A percentile compares a stretch with the other conserved stretches of the same genome.
Conservation (phyloP, 768 basidiomycete species). For the Gyrodon lividus region DNA sequence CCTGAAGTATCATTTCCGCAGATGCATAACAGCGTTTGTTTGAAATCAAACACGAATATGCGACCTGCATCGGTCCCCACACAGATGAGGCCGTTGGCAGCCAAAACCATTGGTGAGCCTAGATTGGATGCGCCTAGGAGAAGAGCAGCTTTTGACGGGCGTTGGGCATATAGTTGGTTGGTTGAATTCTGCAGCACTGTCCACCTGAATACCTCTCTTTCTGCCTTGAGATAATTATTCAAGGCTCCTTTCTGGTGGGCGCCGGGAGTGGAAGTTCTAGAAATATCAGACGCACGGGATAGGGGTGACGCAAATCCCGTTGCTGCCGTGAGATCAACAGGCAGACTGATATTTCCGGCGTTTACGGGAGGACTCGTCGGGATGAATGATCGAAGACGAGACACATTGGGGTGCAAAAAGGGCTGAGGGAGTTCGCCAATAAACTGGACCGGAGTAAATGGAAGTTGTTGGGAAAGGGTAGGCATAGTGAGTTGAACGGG, state of each 20-base stretch:
- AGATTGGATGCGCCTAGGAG: slow-evolving; percentile 56
- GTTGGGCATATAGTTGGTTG: slow-evolving; percentile 51
- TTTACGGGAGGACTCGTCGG: slow-evolving; percentile 45
- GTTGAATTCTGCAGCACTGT: slow-evolving; percentile 60
- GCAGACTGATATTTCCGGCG: slow-evolving; percentile 42
- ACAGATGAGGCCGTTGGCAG: slow-evolving; percentile 86
- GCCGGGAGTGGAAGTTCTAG: slow-evolving; percentile 62
- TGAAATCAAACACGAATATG: slow-evolving; percentile 85
- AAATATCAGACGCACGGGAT: slow-evolving; percentile 70
- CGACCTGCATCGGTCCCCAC: slow-evolving; percentile 82
- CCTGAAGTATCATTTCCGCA: slow-evolving; percentile 72
- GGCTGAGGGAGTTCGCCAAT: slow-evolving; percentile 37
- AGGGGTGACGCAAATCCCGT: slow-evolving; percentile 51
- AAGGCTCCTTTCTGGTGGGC: slow-evolving; percentile 21
- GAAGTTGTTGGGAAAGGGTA: slow-evolving; percentile 35
- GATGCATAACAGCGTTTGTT: slow-evolving; percentile 76
- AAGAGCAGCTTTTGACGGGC: slow-evolving; percentile 57
- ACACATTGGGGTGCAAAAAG: slow-evolving; percentile 73
- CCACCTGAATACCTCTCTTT: slow-evolving; percentile 75
- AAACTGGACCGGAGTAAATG: neutral
- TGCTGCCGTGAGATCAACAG: slow-evolving; percentile 43
- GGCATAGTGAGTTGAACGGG: slow-evolving; percentile 32
- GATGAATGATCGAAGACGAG: slow-evolving; percentile 72
- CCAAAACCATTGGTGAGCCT: slow-evolving; percentile 76
- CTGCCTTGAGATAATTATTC: slow-evolving; percentile 22